Base-by-base conservation (phyloP, 2,329 filamentous ascomycete species). In the Trichophyton verrucosum region DNA sequence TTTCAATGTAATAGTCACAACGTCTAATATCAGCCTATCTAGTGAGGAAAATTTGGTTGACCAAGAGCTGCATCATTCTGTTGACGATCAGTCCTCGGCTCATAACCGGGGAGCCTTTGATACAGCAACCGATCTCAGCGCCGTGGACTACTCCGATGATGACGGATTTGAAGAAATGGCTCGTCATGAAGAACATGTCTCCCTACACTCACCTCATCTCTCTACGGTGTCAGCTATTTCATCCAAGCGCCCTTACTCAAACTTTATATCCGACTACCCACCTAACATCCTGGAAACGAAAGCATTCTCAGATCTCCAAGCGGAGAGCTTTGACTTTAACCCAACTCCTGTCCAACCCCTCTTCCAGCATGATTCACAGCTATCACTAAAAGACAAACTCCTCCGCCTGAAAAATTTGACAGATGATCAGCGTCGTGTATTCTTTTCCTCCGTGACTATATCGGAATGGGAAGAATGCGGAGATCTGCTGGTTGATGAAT, bases 381-480 rank as follows among this genome's bases (percentile, higher is more conserved):
- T 63, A 53, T 65, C 68, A 9, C 61, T 76, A 8, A 61, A 70
- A 22, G 72, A 75, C 47, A 74, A 72, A 44, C 68, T 77, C 7
- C 68, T 69, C 9, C 68, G 73, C 24, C 68, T 77, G 22, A 66
- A 76, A 30, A 68, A 64, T 3, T 68, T 75, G 13, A 67, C 71
- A 22, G 69, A 70, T 0, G 58, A 71, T 27, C 72, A 77, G 2
- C 80, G 82, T 62, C 68, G 69, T 2, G 65, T 70, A 0, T 82
- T 84, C 68, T 79, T 86, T 64, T 71, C 73, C 1, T 76, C 75
- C 8, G 73, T 86, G 46, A 71, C 74, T 0, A 76, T 84, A 15
- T 70, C 75, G 2, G 77, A 85, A 63, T 85, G 83, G 81, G 83
- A 86, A 70, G 78, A 83, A 53, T 80, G 82, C 22, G 83, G 83